Percentiles rank a stretch among this genome's conserved stretches.
phyloP scores from a whole-genome alignment of 192 early-diverging fungal genomes.

The Backusella luteola region DNA sequence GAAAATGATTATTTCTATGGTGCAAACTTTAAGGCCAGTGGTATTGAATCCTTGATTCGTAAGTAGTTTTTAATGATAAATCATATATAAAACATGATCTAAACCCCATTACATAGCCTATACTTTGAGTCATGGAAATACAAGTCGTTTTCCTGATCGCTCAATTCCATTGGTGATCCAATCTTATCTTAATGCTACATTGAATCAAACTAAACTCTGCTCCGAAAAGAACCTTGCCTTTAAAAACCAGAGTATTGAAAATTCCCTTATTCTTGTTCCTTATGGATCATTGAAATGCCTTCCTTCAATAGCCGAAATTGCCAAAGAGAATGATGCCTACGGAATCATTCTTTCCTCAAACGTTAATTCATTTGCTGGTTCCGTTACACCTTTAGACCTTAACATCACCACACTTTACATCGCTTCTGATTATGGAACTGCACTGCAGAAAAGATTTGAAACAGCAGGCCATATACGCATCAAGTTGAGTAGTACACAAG shows the following conservation, averaged over 20 bases:
- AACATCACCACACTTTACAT: conserved; percentile 20
- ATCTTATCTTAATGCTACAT: not conserved
- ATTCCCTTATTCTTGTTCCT: not conserved
- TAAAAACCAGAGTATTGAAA: not conserved
- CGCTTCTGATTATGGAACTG: conserved; percentile 27
- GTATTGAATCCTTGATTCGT: not conserved
- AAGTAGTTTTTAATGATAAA: conserved; percentile 9
- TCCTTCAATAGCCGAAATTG: not conserved
- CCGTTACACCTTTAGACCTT: not conserved
- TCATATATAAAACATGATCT: not conserved
- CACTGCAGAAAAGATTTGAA: conserved; percentile 44
- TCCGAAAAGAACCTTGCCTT: not conserved
- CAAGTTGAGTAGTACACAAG: conserved; percentile 44
- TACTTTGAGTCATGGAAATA: conserved; percentile 61
- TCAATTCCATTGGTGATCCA: not conserved
- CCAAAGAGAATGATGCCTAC: not conserved
- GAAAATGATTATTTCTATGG: conserved; percentile 40
- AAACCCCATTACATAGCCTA: conserved; percentile 22
- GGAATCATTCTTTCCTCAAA: conserved; percentile 40
- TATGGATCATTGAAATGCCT: not conserved
- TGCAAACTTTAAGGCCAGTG: conserved; percentile 36
- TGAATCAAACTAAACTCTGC: not conserved
- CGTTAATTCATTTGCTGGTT: conserved; percentile 8
- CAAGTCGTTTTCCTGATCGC: not conserved
- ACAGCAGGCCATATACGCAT: conserved; percentile 26